phyloP scores from a whole-genome alignment of 2,329 filamentous ascomycete genomes.

The Phaeosphaeriaceae sp. region DNA sequence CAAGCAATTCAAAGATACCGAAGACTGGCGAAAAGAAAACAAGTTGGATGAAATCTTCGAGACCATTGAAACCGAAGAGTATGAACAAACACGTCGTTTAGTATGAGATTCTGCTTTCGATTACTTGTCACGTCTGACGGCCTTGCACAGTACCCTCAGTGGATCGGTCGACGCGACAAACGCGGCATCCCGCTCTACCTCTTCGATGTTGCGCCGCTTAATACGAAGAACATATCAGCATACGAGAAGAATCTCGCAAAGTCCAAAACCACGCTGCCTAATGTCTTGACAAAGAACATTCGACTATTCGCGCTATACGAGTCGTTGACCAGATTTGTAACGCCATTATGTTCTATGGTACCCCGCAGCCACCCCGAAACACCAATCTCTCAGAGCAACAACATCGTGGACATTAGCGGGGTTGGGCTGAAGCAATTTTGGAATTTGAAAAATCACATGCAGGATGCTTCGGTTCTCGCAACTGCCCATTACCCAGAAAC shows the following conservation, averaged over 20 bases:
- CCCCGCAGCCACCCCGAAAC: constrained; percentile 75
- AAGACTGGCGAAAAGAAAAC: constrained; percentile 84
- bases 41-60: constrained; percentile 80
- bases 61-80: constrained; percentile 84
- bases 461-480: constrained; percentile 84
- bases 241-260: constrained; percentile 72
- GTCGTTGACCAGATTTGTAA: constrained; percentile 84
- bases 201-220: constrained; percentile 83
- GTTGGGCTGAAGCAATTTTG: constrained; percentile 94
- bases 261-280: constrained; percentile 65
- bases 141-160: constrained; percentile 79
- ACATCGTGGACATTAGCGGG: constrained; percentile 90
- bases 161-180: constrained; percentile 88
- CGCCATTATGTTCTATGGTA: constrained; percentile 82
- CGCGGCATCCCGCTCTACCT: constrained; percentile 92
- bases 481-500: constrained; percentile 97
- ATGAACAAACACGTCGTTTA: constrained; percentile 78
- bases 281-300: constrained; percentile 75
- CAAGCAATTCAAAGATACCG: constrained; percentile 84
- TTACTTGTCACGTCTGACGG: constrained; percentile 21
- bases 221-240: constrained; percentile 77
- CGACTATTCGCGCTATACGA: constrained; percentile 93
- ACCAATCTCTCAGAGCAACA: constrained; percentile 91
- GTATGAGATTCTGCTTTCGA: constrained; percentile 54
- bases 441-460: constrained; percentile 94